Conservation (phyloP, 148 eudicot genomes). For the Simmondsia chinensis region DNA sequence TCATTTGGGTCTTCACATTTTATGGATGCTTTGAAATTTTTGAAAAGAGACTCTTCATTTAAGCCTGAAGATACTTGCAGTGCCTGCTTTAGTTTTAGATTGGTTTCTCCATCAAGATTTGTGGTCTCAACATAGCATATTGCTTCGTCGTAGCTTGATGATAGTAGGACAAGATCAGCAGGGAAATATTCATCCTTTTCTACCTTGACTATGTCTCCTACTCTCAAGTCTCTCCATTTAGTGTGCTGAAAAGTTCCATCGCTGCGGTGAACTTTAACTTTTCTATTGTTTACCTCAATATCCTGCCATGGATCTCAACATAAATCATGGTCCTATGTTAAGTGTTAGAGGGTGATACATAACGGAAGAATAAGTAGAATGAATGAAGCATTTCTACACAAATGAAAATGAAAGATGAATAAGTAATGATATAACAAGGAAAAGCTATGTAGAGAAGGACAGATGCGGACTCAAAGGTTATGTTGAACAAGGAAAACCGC, state of each 20-base stretch:
- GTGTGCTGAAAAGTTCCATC: slow-evolving; percentile 30
- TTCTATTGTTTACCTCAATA: slow-evolving; percentile 44
- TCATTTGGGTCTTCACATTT: slow-evolving; percentile 76
- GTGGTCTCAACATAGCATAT: slow-evolving; percentile 70
- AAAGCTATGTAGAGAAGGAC: too few relatives aligned
- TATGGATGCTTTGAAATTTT: slow-evolving; percentile 33
- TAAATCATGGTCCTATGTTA: neutral
- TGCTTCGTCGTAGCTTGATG: slow-evolving; percentile 59
- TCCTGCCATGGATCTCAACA: slow-evolving; percentile 28
- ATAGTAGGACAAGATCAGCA: slow-evolving; percentile 52
- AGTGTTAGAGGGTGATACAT: too few relatives aligned
- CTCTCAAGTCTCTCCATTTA: slow-evolving; percentile 45
- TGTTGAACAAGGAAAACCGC: too few relatives aligned
- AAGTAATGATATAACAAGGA: too few relatives aligned
- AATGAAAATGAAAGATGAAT: too few relatives aligned
- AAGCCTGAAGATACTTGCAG: slow-evolving; percentile 32
- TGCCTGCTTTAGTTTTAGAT: slow-evolving; percentile 56
- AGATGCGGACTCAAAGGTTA: too few relatives aligned
- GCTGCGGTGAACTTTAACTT: slow-evolving; percentile 25
- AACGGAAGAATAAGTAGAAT: too few relatives aligned
- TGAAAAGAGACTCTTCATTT: slow-evolving; percentile 34
- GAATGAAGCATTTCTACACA: too few relatives aligned
- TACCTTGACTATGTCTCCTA: slow-evolving; percentile 59
- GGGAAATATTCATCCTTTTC: slow-evolving; percentile 64
- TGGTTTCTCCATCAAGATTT: slow-evolving; percentile 67